A percentile compares a stretch with the other conserved stretches of the same genome.
phyloP scores from a whole-genome alignment of 2,329 filamentous ascomycete genomes.

The Hymenotorrendiella dingleyae region DNA sequence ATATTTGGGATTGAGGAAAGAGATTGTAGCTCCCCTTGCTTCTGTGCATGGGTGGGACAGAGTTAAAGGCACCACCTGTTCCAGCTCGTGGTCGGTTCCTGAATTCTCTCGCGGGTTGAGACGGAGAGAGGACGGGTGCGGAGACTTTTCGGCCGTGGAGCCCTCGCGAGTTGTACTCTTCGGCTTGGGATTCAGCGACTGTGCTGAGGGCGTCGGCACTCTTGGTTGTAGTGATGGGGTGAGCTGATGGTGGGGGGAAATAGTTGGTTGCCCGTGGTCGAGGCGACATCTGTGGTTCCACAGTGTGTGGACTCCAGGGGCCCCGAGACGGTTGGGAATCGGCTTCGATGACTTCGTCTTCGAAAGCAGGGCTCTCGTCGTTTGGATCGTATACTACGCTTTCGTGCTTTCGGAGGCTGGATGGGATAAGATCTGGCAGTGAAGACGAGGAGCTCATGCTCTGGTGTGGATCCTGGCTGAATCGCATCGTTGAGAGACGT shows the following conservation, averaged over 20 bases:
- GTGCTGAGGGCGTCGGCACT: conserved; percentile 17
- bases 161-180: conserved; percentile 1
- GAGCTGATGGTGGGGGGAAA: not conserved
- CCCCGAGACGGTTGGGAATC: not conserved
- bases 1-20: conserved; percentile 28
- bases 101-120: conserved; percentile 14
- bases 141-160: conserved; percentile 27
- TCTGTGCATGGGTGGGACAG: conserved; percentile 13
- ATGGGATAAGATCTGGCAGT: conserved; percentile 30
- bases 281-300: not conserved
- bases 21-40: conserved; percentile 26
- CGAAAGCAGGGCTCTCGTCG: not conserved
- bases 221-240: conserved; percentile 1
- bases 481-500: conserved; percentile 20
- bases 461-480: conserved; percentile 27
- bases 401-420: conserved; percentile 15
- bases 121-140: conserved; percentile 23
- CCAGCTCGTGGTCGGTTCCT: conserved; percentile 22
- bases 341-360: not conserved
- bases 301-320: conserved; percentile 4
- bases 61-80: conserved; percentile 10
- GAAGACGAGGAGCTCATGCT: conserved; percentile 26
- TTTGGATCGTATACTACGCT: not conserved
- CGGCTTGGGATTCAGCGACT: conserved; percentile 19
- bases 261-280: not conserved